Evolutionary conservation across 1,284 basidiomycete genomes (phyloP).

Genomic region (Rhodotorula sp.): DNA sequence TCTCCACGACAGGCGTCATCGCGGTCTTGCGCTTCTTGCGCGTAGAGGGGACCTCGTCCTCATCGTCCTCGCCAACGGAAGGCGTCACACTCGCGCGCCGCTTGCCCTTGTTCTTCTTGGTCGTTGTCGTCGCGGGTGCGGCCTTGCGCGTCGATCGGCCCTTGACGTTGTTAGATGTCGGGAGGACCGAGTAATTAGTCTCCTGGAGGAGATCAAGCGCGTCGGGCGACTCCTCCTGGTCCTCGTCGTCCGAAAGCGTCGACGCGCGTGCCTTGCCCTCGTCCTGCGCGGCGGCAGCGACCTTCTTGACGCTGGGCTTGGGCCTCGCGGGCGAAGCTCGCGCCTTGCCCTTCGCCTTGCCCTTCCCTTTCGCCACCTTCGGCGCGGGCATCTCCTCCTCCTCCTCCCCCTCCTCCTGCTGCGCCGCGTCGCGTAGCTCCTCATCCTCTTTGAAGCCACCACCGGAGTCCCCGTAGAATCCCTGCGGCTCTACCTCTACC

Average conservation of each 20-base stretch:
- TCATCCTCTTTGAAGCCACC: background rate
- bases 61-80: background rate
- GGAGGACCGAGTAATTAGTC: conserved; percentile 21
- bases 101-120: conserved; percentile 10
- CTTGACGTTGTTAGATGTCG: background rate
- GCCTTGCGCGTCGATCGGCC: background rate
- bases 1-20: background rate
- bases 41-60: background rate
- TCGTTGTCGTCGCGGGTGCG: background rate
- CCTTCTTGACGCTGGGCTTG: conserved; percentile 2
- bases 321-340: background rate
- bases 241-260: background rate
- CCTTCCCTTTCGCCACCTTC: background rate
- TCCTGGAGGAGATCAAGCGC: conserved; percentile 11
- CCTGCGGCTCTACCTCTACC: background rate
- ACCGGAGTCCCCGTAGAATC: background rate
- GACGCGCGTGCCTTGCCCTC: conserved; percentile 13
- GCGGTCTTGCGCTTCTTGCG: conserved; percentile 6
- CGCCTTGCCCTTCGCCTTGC: background rate
- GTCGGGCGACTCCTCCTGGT: conserved; percentile 8
- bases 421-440: background rate
- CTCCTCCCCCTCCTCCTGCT: background rate
- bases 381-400: background rate
- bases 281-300: background rate
- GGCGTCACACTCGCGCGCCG: background rate